These are phyloP conservation scores for Pseudogymnoascus sp. DNA, from an alignment of 2,329 filamentous ascomycete genomes.

Conservation along the genomic window DNA sequence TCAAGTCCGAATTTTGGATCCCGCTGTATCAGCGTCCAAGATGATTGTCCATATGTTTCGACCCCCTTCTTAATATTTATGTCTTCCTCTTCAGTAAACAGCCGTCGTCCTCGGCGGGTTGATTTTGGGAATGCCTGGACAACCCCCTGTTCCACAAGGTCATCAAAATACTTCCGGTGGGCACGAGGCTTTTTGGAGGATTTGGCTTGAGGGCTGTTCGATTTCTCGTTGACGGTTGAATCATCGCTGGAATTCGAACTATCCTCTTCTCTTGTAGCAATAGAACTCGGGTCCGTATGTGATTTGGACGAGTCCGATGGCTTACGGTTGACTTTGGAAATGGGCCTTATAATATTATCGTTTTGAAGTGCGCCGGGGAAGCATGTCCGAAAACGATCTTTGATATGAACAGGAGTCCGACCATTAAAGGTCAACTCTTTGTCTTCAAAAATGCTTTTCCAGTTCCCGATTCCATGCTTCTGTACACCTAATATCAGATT, in stretches of 20 bases:
- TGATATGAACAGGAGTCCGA: conserved; percentile 55
- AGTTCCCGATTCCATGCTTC: conserved; percentile 57
- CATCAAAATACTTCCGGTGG: conserved; percentile 49
- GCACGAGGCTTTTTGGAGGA: conserved; percentile 42
- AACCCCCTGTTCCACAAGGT: conserved; percentile 52
- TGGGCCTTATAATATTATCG: conserved; percentile 25
- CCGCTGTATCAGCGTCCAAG: conserved; percentile 60
- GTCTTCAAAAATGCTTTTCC: conserved; percentile 58
- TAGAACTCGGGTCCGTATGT: background rate
- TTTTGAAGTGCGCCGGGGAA: conserved; percentile 46
- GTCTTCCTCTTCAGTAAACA: conserved; percentile 58
- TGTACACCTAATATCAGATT: conserved; percentile 54
- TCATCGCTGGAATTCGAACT: conserved; percentile 9
- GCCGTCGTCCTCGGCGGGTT: conserved; percentile 49
- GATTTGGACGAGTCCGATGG: conserved; percentile 8
- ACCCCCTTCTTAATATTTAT: conserved; percentile 54
- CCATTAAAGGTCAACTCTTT: conserved; percentile 53
- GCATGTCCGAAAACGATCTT: conserved; percentile 60
- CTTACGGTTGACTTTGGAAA: conserved; percentile 22
- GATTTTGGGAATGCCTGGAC: conserved; percentile 56
- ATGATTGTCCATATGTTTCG: conserved; percentile 48
- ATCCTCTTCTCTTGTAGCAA: conserved; percentile 16
- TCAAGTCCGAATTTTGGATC: conserved; percentile 52
- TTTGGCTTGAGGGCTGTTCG: conserved; percentile 27
- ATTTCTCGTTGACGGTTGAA: conserved; percentile 16